Percentiles rank a stretch among this genome's conserved stretches.
Conservation (phyloP, 2,329 filamentous ascomycete species). For the Calonectria pauciramosa region DNA sequence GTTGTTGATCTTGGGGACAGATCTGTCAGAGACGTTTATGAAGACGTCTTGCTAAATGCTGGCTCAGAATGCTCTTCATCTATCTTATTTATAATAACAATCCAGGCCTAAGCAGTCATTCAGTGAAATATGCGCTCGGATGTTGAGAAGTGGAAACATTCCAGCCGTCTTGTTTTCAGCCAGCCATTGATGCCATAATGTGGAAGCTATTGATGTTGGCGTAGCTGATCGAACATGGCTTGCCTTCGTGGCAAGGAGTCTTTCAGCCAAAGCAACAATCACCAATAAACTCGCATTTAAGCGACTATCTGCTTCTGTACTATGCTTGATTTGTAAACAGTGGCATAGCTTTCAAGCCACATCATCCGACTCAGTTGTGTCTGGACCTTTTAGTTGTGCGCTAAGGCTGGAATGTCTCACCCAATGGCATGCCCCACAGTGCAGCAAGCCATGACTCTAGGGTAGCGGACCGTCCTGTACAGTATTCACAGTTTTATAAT, state of each 20-base stretch:
- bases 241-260: background rate
- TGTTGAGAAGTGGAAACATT: background rate
- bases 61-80: background rate
- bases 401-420: too few relatives aligned
- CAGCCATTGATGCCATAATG: background rate
- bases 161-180: background rate
- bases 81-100: background rate
- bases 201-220: background rate
- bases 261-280: background rate
- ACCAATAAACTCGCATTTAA: background rate
- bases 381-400: too few relatives aligned
- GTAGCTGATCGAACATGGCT: background rate
- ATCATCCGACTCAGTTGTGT: too few relatives aligned
- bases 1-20: background rate
- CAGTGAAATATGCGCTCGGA: background rate
- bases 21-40: background rate
- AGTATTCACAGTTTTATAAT: too few relatives aligned
- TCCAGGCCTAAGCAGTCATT: background rate
- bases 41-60: background rate
- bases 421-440: too few relatives aligned
- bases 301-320: background rate
- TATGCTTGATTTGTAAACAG: background rate
- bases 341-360: background rate
- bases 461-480: too few relatives aligned
- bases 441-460: too few relatives aligned